These are phyloP conservation scores for Hysterangium stoloniferum DNA, from an alignment of 768 basidiomycete genomes.

Conservation along the genomic window DNA sequence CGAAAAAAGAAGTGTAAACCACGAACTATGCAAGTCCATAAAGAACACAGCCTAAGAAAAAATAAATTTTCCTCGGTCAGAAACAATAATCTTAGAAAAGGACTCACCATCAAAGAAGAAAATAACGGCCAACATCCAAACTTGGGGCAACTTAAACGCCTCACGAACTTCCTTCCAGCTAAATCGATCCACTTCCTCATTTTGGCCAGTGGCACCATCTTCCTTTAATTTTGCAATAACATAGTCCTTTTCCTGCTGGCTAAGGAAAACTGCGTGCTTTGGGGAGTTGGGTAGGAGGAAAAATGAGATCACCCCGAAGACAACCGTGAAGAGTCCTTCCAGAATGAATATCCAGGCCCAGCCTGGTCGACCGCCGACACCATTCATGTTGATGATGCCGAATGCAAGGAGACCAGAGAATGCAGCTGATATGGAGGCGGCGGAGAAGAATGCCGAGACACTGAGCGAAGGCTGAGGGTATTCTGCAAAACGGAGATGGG, in stretches of 20 bases:
- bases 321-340: conserved; percentile 56
- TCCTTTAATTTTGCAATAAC: conserved; percentile 15
- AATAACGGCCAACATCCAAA: conserved; percentile 40
- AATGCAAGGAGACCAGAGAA: conserved; percentile 61
- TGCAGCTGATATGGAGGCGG: conserved; percentile 43
- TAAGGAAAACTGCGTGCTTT: conserved; percentile 41
- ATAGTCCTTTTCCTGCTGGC: conserved; percentile 26
- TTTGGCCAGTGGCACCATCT: conserved; percentile 19
- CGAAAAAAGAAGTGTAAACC: neutral
- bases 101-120: conserved; percentile 47
- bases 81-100: conserved; percentile 13
- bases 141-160: conserved; percentile 45
- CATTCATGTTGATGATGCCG: conserved; percentile 51
- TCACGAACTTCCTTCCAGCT: conserved; percentile 48
- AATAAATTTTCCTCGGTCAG: neutral
- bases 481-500: conserved; percentile 24
- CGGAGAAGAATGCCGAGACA: conserved; percentile 35
- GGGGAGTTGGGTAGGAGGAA: conserved; percentile 41
- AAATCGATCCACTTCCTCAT: conserved; percentile 38
- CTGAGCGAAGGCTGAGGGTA: conserved; percentile 21
- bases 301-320: conserved; percentile 46
- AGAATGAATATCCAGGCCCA: conserved; percentile 68
- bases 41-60: neutral
- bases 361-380: conserved; percentile 41
- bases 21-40: neutral